Percentiles rank a stretch among this genome's conserved stretches.
These are phyloP conservation scores for Geosmithia putterillii DNA, from an alignment of 2,329 filamentous ascomycete genomes.

Conservation along the genomic window DNA sequence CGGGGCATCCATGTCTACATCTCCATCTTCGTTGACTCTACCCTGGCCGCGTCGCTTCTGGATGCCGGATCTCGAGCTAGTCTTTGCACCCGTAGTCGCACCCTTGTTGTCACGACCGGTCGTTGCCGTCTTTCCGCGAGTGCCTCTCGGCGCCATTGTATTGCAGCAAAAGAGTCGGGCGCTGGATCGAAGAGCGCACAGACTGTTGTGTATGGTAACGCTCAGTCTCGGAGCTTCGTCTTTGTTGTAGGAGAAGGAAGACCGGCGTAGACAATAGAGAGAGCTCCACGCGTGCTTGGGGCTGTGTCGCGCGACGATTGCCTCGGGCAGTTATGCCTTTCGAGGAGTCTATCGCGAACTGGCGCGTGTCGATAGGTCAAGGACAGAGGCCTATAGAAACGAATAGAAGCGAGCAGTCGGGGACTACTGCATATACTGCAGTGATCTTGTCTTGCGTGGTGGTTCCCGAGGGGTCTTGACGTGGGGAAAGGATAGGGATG, in stretches of 20 bases:
- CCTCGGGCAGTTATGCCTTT: not conserved
- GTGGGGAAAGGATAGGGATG: not conserved
- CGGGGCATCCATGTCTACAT: slow-evolving; percentile 43
- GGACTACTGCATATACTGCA: not conserved
- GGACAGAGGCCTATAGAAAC: not conserved
- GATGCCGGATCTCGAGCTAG: slow-evolving; percentile 33
- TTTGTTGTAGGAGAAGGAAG: not conserved
- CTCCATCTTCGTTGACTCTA: slow-evolving; percentile 41
- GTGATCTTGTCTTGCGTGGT: not conserved
- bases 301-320: not conserved
- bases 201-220: not conserved
- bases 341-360: not conserved
- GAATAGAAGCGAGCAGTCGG: not conserved
- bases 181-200: not conserved
- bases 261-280: not conserved
- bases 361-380: not conserved
- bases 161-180: no score
- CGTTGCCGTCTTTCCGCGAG: slow-evolving; percentile 7
- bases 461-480: not conserved
- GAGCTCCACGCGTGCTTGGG: not conserved
- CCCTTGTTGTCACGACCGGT: slow-evolving; percentile 18
- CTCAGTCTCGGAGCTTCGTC: not conserved
- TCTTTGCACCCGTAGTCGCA: slow-evolving; percentile 13
- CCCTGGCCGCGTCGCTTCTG: slow-evolving; percentile 31
- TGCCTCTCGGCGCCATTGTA: slow-evolving; percentile 22